Evolutionary conservation across 2,329 filamentous ascomycete species (phyloP).

Genomic region (Didymella keratinophila): DNA sequence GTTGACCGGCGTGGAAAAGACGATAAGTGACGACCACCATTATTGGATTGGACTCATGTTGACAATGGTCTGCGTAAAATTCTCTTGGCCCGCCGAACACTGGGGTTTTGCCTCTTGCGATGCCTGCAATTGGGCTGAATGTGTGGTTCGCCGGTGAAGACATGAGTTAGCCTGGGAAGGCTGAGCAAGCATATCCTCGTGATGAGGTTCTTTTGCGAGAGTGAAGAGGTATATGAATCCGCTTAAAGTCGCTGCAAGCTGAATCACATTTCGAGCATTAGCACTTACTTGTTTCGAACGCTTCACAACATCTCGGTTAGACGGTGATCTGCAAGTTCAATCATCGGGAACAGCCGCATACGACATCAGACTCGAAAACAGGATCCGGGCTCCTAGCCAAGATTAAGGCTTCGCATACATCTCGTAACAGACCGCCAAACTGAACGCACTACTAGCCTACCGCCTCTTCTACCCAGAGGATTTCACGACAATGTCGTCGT

Average conservation of each 20-base stretch:
- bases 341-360: constrained; percentile 20
- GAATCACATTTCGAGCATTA: background rate
- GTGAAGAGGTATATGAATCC: constrained; percentile 1
- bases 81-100: background rate
- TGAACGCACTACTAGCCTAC: constrained; percentile 12
- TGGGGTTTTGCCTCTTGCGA: background rate
- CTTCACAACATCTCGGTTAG: constrained; percentile 5
- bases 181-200: constrained; percentile 17
- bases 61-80: background rate
- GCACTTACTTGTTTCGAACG: background rate
- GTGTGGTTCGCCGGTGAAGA: constrained; percentile 10
- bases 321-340: constrained; percentile 11
- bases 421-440: constrained; percentile 9
- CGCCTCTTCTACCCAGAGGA: constrained; percentile 17
- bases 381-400: constrained; percentile 15
- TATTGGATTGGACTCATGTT: background rate
- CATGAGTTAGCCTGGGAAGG: constrained; percentile 17
- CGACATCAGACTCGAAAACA: constrained; percentile 19
- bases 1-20: constrained; percentile 8
- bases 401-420: constrained; percentile 10
- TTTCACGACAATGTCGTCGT: constrained; percentile 33
- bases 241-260: background rate
- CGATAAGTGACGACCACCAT: background rate
- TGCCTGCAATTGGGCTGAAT: constrained; percentile 6
- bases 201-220: background rate